A percentile compares a stretch with the other conserved stretches of the same genome.
Evolutionary conservation across 2,329 filamentous ascomycete genomes (phyloP).

Genomic region (Penicillium olsonii): DNA sequence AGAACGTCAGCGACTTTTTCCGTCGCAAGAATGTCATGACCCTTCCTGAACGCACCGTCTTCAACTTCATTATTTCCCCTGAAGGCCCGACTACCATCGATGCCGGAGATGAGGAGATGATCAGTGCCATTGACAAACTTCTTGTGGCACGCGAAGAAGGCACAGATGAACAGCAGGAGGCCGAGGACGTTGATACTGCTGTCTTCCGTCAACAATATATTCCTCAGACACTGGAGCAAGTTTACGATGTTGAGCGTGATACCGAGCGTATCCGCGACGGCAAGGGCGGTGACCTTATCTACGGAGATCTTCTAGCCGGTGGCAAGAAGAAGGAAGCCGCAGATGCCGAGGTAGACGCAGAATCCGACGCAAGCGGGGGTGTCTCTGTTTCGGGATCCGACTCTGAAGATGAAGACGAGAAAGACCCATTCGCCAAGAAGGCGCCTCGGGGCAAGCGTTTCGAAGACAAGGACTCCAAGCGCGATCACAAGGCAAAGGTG

Average conservation of each 20-base stretch:
- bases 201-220: conserved; percentile 97
- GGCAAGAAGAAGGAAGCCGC: conserved; percentile 43
- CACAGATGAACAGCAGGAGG: conserved; percentile 53
- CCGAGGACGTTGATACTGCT: conserved; percentile 72
- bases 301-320: conserved; percentile 78
- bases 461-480: conserved; percentile 88
- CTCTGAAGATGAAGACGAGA: conserved; percentile 48
- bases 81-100: conserved; percentile 49
- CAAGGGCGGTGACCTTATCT: conserved; percentile 75
- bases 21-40: conserved; percentile 78
- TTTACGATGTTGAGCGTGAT: conserved; percentile 94
- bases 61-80: conserved; percentile 73
- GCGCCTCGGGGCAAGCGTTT: conserved; percentile 78
- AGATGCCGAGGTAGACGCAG: conserved; percentile 39
- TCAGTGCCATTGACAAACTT: conserved; percentile 64
- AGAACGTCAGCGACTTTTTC: conserved; percentile 95
- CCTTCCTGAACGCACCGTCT: conserved; percentile 75
- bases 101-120: conserved; percentile 57
- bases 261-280: conserved; percentile 74
- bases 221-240: conserved; percentile 90
- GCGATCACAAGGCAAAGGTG: conserved; percentile 81
- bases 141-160: conserved; percentile 59
- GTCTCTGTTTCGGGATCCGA: conserved; percentile 41
- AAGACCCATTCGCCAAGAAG: conserved; percentile 63
- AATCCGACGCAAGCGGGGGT: conserved; percentile 38